Base-by-base conservation (phyloP, 1,139 yeast species). In the Geotrichum europaeum region DNA sequence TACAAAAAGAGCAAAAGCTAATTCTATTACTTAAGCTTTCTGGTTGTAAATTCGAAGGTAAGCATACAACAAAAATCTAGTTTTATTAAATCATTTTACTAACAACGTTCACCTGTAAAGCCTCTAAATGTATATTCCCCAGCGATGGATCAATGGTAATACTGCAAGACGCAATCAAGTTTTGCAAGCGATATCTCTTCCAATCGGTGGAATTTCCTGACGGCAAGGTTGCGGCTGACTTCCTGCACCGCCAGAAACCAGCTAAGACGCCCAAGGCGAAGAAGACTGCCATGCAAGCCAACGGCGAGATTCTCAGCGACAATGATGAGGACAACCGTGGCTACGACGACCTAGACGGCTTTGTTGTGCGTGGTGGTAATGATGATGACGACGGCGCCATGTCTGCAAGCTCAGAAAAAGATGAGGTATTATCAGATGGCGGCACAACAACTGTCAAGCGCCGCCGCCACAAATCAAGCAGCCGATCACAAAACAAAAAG, bases 171-270 rank as follows among this genome's bases (percentile, higher is more conserved):
- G 69, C 71, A 12, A 62, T 67, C n/a, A 65, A 63, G 15, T 67
- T 67, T 40, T 61, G 75, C 24, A 70, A 71, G 68, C 70, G 71
- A 51, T 76, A 80, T 66, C 60, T 71, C 58, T 63, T 65, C 18
- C 70, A 70, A 36, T 66, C 73, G 4, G 76, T 75, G 18, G 66
- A 61, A 1, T 79, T 81, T 62, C 83, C 79, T 30, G 82, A 78
- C 60, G 79, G 74, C 10, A 75, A 74, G 66, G 78, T 76, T 53
- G 79, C 83, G 0, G 70, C 75, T 32, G 72, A 69, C 53, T 70
- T 63, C 56, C 58, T 71, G 45, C 62, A 63, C 32, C 57, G 63
- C 40, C 60, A 63, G 54, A 54, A 63, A 24, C 57, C 60, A n/a
- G 53, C 32, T 50, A 57, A 24, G 24, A 47, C 25, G 7, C 25